Evolutionary conservation across 148 eudicot genomes (phyloP).

Genomic region (Rhododendron mucronatum): DNA sequence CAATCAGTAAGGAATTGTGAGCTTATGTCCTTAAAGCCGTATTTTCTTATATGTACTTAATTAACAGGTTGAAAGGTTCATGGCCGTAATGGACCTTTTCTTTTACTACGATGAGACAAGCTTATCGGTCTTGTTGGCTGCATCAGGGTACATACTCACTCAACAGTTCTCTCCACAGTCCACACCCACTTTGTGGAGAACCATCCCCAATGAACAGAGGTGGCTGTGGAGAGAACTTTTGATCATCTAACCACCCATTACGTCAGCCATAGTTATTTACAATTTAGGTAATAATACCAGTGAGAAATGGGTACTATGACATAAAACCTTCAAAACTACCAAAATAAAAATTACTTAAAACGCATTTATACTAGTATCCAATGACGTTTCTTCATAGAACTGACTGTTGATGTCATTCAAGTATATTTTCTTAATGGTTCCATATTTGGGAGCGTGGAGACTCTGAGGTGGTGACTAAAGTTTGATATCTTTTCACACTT

Average conservation of each 20-base stretch:
- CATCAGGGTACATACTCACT: background rate
- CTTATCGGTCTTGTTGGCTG: background rate
- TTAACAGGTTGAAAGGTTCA: background rate
- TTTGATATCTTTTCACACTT: background rate
- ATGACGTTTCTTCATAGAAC: background rate
- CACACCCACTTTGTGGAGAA: background rate
- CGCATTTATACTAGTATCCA: background rate
- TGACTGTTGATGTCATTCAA: background rate
- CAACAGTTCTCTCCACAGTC: background rate
- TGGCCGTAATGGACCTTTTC: background rate
- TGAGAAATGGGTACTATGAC: background rate
- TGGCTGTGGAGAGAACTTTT: background rate
- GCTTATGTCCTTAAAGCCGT: conserved; percentile 6
- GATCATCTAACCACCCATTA: too few relatives aligned
- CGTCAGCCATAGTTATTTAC: background rate
- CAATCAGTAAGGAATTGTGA: conserved; percentile 56
- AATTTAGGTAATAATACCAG: background rate
- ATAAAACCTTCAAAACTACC: too few relatives aligned
- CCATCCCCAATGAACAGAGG: background rate
- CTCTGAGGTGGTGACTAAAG: background rate
- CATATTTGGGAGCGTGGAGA: background rate
- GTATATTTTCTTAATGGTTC: background rate
- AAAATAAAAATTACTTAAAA: too few relatives aligned
- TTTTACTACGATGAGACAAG: background rate
- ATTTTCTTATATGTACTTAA: background rate